Conservation (phyloP, 2,329 filamentous ascomycete genomes). For the Beauveria australis region DNA sequence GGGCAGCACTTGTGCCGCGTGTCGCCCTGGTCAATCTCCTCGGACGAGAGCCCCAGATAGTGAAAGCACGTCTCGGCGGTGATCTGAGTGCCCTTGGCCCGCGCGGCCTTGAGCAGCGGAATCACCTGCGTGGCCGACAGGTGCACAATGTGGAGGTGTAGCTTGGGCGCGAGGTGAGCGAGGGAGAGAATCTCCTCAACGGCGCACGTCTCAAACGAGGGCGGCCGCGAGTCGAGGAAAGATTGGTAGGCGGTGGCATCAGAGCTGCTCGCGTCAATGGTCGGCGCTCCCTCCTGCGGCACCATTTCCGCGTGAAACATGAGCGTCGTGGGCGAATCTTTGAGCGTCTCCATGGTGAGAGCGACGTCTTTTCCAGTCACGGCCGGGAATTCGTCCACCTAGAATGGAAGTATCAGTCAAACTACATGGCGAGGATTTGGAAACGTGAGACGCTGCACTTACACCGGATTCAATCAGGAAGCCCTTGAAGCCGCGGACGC, state of each 20-base stretch:
- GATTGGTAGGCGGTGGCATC: constrained; percentile 74
- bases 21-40: constrained; percentile 75
- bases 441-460: constrained; percentile 31
- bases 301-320: constrained; percentile 99
- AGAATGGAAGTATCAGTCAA: constrained; percentile 13
- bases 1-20: constrained; percentile 94
- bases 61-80: constrained; percentile 95
- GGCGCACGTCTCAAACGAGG: constrained; percentile 84
- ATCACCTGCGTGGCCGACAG: constrained; percentile 85
- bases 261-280: constrained; percentile 67
- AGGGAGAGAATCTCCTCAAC: constrained; percentile 79
- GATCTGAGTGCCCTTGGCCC: constrained; percentile 68
- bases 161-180: constrained; percentile 67
- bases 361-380: constrained; percentile 73
- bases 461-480: constrained; percentile 96
- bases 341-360: constrained; percentile 71
- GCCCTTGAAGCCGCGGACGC: constrained; percentile 93
- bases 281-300: constrained; percentile 72
- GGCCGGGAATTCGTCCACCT: constrained; percentile 94
- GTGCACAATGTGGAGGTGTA: constrained; percentile 90
- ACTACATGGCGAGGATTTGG: neutral
- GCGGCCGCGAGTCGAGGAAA: constrained; percentile 84
- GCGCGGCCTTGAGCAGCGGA: constrained; percentile 67
- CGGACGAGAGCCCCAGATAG: constrained; percentile 77
- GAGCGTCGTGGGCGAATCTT: constrained; percentile 74